Conservation (phyloP, 805 yeast genomes). For the Spathaspora passalidarum region DNA sequence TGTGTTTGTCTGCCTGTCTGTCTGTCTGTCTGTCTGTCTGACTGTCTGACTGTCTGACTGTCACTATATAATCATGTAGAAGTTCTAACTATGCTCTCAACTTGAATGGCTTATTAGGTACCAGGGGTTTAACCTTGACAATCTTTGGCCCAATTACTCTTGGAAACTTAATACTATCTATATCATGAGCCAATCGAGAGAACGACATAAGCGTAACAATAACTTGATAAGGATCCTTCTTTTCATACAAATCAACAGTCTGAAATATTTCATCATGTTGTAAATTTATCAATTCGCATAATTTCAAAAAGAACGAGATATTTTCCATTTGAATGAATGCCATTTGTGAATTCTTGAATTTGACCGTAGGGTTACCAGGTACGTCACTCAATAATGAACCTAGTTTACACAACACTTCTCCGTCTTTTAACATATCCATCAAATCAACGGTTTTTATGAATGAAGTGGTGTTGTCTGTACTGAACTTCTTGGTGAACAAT, state of each 20-base stretch:
- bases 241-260: slow-evolving; percentile 72
- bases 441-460: slow-evolving; percentile 33
- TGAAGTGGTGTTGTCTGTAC: slow-evolving; percentile 6
- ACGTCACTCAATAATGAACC: slow-evolving; percentile 23
- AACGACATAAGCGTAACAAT: slow-evolving; percentile 70
- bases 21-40: too few species aligned
- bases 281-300: slow-evolving; percentile 62
- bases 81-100: slow-evolving; percentile 6
- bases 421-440: slow-evolving; percentile 58
- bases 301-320: slow-evolving; percentile 64
- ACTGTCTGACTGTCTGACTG: too few species aligned
- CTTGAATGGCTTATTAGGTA: slow-evolving; percentile 55
- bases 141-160: slow-evolving; percentile 40
- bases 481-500: slow-evolving; percentile 7
- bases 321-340: slow-evolving; percentile 84
- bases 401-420: slow-evolving; percentile 39
- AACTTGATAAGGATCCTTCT: slow-evolving; percentile 74
- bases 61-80: too few species aligned
- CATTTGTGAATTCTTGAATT: slow-evolving; percentile 61
- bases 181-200: slow-evolving; percentile 62
- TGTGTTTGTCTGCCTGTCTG: too few species aligned
- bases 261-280: slow-evolving; percentile 82
- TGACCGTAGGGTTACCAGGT: slow-evolving; percentile 32
- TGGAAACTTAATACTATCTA: slow-evolving; percentile 22
- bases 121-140: slow-evolving; percentile 46